A percentile compares a stretch with the other conserved stretches of the same genome.
Evolutionary conservation across 106 monocot species (phyloP).

Genomic region (Apostasia shenzhenica): DNA sequence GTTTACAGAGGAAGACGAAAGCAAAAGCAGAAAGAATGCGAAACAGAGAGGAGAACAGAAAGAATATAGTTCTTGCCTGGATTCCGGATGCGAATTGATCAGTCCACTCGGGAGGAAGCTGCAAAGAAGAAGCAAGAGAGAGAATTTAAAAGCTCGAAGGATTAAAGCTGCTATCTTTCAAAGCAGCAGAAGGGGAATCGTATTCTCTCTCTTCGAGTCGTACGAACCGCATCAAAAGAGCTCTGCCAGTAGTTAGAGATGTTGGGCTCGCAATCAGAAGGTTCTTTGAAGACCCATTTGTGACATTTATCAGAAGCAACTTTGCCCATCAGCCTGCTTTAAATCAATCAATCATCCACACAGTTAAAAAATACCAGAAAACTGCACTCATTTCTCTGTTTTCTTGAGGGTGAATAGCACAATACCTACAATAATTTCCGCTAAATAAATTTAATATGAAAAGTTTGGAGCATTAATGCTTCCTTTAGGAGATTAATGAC

Average conservation of each 20-base stretch:
- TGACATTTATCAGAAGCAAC: slow-evolving; percentile 97
- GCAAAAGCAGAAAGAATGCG: neutral
- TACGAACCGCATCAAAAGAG: slow-evolving; percentile 90
- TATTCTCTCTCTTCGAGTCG: slow-evolving; percentile 14
- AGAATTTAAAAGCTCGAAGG: neutral
- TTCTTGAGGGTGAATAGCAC: too few species aligned
- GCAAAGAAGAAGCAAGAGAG: slow-evolving; percentile 17
- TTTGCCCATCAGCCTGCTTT: slow-evolving; percentile 89
- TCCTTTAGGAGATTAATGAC: too few species aligned
- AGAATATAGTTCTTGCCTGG: slow-evolving; percentile 30
- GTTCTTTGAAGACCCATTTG: slow-evolving; percentile 98
- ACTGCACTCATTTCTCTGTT: too few species aligned
- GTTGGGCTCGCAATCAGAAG: slow-evolving; percentile 89
- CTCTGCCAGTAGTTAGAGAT: slow-evolving; percentile 98
- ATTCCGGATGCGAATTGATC: slow-evolving; percentile 90
- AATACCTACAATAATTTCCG: too few species aligned
- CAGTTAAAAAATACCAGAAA: neutral
- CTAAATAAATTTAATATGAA: too few species aligned
- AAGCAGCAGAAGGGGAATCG: slow-evolving; percentile 21
- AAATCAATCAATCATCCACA: slow-evolving; percentile 24
- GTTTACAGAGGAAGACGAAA: neutral
- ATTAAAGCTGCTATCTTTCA: neutral
- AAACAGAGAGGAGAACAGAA: neutral
- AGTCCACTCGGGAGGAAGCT: slow-evolving; percentile 94
- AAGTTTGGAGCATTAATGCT: too few species aligned